Base-by-base conservation (phyloP, 2,329 filamentous ascomycete genomes). In the Emergomyces orientalis region DNA sequence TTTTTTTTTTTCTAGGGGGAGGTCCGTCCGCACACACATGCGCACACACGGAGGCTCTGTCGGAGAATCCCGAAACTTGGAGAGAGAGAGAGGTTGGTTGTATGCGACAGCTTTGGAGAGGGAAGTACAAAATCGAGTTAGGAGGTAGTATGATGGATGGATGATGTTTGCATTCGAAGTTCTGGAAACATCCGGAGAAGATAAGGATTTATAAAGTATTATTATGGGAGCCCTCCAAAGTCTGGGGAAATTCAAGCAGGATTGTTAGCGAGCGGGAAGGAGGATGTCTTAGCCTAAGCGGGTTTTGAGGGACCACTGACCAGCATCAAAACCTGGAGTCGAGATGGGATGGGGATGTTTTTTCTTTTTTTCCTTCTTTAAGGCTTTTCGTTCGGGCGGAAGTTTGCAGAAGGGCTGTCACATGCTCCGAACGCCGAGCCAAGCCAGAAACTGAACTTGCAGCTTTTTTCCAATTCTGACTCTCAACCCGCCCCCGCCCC, bases 211-310 rank as follows among this genome's bases (percentile, higher is more conserved):
- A 57, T 57, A 57, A 37, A 34, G 2, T 25, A 34, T n/a, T 5
- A n/a, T n/a, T 9, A n/a, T n/a, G 11, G n/a, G 8, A 13, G 22
- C 2, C 9, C 9, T 11, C 34, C 8, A 57, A 57, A 57, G 37
- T 57, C 55, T 57, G 55, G 55, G 55, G 55, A 43, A 57, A 27
- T 14, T 2, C 19, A 57, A 22, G 37, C 54, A 41, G 37, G 54
- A 57, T 27, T 37, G 34, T 14, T 55, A 55, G 52, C 52, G 30
- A 49, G 45, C 45, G 45, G 45, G 45, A 49, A 49, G 45, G 2
- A 49, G 45, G 45, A 49, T 49, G 45, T 49, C 45, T 49, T 49
- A 49, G 45, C 22, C 45, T 49, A n/a, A 17, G 41, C 4, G 19
- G 41, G 41, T 19, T n/a, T 1, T 7, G 13, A 14, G 17, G 2